Evolutionary conservation across 2,329 filamentous ascomycete genomes (phyloP).

Genomic region (Juglanconis sp.): DNA sequence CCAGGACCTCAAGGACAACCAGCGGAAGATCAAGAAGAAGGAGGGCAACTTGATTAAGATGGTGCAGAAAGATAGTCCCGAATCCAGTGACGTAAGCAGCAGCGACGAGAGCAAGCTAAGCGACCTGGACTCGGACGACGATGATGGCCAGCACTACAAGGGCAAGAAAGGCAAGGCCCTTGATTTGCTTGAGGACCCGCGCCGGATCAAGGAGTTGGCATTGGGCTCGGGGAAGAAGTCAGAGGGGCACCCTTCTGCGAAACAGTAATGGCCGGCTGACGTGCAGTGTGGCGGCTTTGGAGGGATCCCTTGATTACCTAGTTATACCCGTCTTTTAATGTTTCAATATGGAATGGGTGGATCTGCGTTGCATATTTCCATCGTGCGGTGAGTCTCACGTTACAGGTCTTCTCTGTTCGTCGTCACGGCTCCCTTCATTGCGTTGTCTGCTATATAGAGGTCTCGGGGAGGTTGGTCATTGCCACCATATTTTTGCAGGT

Average conservation of each 20-base stretch:
- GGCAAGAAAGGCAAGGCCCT: slow-evolving; percentile 52
- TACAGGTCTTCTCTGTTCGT: too few species aligned
- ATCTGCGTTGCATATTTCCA: too few species aligned
- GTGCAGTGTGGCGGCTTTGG: background rate
- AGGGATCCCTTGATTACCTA: background rate
- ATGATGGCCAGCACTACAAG: slow-evolving; percentile 30
- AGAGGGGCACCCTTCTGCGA: background rate
- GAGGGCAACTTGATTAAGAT: slow-evolving; percentile 50
- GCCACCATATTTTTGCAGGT: too few species aligned
- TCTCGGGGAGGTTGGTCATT: too few species aligned
- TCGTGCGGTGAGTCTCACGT: too few species aligned
- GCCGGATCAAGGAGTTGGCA: slow-evolving; percentile 35
- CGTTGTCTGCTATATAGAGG: too few species aligned
- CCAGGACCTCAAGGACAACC: slow-evolving; percentile 70
- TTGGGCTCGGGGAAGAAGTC: slow-evolving; percentile 1
- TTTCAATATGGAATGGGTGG: too few species aligned
- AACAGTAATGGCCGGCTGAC: background rate
- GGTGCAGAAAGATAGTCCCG: slow-evolving; percentile 55
- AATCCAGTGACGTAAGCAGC: slow-evolving; percentile 47
- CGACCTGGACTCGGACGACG: slow-evolving; percentile 39
- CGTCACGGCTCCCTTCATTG: too few species aligned
- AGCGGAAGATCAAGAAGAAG: slow-evolving; percentile 70
- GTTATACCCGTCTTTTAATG: too few species aligned
- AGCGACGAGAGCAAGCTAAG: slow-evolving; percentile 51
- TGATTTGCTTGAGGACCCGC: slow-evolving; percentile 50